These are phyloP conservation scores for Prunella vulgaris DNA, from an alignment of 257 asterid genomes.

Conservation along the genomic window DNA sequence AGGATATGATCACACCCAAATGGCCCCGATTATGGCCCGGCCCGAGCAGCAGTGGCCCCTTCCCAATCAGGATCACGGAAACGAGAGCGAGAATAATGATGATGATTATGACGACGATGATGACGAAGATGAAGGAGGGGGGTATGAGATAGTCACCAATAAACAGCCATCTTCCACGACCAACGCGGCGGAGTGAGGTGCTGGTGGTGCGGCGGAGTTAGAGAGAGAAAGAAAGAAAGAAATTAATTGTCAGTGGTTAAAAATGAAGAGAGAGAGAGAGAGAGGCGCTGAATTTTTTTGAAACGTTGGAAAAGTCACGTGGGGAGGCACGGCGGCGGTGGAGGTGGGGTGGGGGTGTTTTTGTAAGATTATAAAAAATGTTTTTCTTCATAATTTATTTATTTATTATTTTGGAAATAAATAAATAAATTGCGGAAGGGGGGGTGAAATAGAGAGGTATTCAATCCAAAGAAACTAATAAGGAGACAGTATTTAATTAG, in stretches of 20 bases:
- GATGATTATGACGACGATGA: constrained; percentile 31
- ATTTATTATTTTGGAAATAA: constrained; percentile 49
- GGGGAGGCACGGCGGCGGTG: not conserved
- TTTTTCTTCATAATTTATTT: constrained; percentile 36
- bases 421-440: constrained; percentile 31
- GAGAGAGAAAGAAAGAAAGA: not conserved
- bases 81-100: constrained; percentile 31
- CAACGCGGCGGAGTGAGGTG: constrained; percentile 32
- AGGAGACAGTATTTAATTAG: constrained; percentile 13
- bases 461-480: constrained; percentile 17
- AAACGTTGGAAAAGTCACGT: constrained; percentile 7
- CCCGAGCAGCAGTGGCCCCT: constrained; percentile 93
- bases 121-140: constrained; percentile 42
- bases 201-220: no score
- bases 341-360: constrained; percentile 18
- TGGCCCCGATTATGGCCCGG: constrained; percentile 68
- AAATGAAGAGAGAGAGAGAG: not conserved
- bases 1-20: constrained; percentile 34
- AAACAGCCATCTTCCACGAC: constrained; percentile 44
- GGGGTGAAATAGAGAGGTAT: constrained; percentile 23
- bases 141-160: constrained; percentile 63
- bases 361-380: constrained; percentile 29
- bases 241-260: not conserved
- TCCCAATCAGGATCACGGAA: constrained; percentile 16
- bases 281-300: not conserved